These are phyloP conservation scores for Phytophthora gonapodyides DNA, from an alignment of 352 stramenopile species.

Conservation along the genomic window DNA sequence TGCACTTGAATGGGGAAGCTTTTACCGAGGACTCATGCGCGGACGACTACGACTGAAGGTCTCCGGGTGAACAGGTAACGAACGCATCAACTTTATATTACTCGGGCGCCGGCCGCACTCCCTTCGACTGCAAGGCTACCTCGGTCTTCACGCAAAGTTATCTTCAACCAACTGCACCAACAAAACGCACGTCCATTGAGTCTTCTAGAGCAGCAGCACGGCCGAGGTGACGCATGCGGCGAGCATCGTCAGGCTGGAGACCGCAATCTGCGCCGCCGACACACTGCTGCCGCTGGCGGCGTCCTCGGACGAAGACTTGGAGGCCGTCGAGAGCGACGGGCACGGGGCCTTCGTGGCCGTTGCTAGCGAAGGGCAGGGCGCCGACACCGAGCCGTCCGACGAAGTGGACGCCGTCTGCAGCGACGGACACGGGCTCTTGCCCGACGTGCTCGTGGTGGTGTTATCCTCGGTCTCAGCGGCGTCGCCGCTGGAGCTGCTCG, in stretches of 20 bases:
- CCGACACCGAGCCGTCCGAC: conserved; percentile 30
- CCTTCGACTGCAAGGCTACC: neutral
- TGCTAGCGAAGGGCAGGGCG: conserved; percentile 24
- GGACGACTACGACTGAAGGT: no score
- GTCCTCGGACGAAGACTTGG: conserved; percentile 31
- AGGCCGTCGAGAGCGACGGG: conserved; percentile 29
- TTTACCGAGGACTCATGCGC: neutral
- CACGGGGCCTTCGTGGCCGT: conserved; percentile 23
- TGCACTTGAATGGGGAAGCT: conserved; percentile 1
- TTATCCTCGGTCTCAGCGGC: conserved; percentile 13
- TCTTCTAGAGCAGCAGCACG: conserved; percentile 33
- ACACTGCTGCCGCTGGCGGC: conserved; percentile 20
- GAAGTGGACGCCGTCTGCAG: conserved; percentile 34
- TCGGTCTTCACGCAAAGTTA: conserved; percentile 27
- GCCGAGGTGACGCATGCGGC: conserved; percentile 14
- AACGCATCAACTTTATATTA: conserved; percentile 29
- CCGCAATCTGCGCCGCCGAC: neutral
- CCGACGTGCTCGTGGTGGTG: conserved; percentile 11
- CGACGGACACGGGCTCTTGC: conserved; percentile 37
- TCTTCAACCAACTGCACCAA: conserved; percentile 17
- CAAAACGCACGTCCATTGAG: conserved; percentile 14
- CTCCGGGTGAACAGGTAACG: conserved; percentile 9
- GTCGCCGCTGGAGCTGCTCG: conserved; percentile 24
- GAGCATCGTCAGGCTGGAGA: conserved; percentile 17
- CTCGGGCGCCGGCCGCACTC: conserved; percentile 1